These are phyloP conservation scores for Annulohypoxylon moriforme DNA, from an alignment of 495 filamentous ascomycete genomes.

Conservation along the genomic window DNA sequence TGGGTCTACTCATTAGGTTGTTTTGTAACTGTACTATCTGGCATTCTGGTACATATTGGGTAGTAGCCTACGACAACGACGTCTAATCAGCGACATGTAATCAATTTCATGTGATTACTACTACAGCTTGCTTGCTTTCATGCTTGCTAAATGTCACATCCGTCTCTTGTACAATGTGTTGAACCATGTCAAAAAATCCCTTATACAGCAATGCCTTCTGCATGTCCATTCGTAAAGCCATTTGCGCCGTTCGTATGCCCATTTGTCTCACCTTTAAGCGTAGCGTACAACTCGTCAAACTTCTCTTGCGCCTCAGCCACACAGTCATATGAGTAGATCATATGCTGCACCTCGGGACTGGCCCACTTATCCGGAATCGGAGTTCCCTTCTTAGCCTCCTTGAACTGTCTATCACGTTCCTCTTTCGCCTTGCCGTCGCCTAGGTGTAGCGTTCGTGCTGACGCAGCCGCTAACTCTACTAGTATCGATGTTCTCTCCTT, in stretches of 20 bases:
- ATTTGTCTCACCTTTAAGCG: conserved; percentile 31
- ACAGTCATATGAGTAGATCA: conserved; percentile 80
- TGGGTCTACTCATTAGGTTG: conserved; percentile 19
- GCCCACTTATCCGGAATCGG: conserved; percentile 84
- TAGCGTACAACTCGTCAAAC: conserved; percentile 69
- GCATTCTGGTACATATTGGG: conserved; percentile 3
- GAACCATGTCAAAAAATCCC: not conserved
- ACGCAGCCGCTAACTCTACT: conserved; percentile 75
- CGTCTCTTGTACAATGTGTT: conserved; percentile 27
- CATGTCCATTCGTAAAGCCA: conserved; percentile 19
- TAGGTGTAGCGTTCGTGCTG: conserved; percentile 75
- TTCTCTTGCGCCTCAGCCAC: conserved; percentile 68
- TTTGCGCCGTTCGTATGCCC: conserved; percentile 23
- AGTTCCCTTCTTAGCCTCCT: conserved; percentile 66
- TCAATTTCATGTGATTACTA: conserved; percentile 19
- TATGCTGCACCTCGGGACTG: conserved; percentile 75
- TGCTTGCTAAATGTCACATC: conserved; percentile 20
- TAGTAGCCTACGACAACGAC: not conserved
- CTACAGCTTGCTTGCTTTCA: conserved; percentile 7
- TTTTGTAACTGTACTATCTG: conserved; percentile 23
- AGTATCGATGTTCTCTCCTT: conserved; percentile 76
- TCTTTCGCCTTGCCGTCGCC: conserved; percentile 80
- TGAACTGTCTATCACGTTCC: conserved; percentile 78
- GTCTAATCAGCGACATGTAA: conserved; percentile 1
- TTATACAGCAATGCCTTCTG: conserved; percentile 27